Conservation (phyloP, 768 basidiomycete genomes). For the Lanmaoa rubissima region DNA sequence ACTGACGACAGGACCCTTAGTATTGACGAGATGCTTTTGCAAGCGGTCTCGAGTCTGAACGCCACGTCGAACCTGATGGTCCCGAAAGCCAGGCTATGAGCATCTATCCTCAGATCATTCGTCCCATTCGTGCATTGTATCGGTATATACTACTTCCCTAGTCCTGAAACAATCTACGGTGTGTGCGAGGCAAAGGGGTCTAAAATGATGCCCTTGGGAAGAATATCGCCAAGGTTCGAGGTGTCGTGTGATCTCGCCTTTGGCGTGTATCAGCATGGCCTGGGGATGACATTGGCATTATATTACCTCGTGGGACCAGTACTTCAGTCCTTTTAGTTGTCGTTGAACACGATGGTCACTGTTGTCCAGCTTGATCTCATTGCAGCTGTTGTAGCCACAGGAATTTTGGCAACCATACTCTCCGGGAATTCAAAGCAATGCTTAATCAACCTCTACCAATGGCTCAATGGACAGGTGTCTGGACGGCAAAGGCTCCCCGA, state of each 20-base stretch:
- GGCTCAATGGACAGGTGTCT: conserved; percentile 4
- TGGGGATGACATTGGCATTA: not conserved
- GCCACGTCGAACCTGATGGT: conserved; percentile 41
- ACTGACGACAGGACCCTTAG: conserved; percentile 36
- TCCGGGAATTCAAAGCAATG: not conserved
- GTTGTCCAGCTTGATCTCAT: not conserved
- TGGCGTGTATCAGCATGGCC: not conserved
- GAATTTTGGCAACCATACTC: conserved; percentile 4
- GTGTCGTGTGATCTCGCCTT: not conserved
- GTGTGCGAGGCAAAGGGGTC: not conserved
- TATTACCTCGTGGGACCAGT: not conserved
- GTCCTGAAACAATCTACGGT: not conserved
- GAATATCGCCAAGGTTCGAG: not conserved
- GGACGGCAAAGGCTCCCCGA: conserved; percentile 28
- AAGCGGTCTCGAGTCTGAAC: conserved; percentile 59
- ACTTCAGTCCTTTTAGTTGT: not conserved
- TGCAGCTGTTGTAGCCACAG: not conserved
- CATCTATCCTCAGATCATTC: not conserved
- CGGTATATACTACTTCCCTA: not conserved
- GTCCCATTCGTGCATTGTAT: not conserved
- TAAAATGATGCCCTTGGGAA: not conserved
- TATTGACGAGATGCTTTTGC: conserved; percentile 78
- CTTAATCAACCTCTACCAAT: not conserved
- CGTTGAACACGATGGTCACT: conserved; percentile 9
- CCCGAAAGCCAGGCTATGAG: conserved; percentile 49